Evolutionary conservation across 192 early-diverging fungal genomes (phyloP).

Genomic region (Piromyces finnis): DNA sequence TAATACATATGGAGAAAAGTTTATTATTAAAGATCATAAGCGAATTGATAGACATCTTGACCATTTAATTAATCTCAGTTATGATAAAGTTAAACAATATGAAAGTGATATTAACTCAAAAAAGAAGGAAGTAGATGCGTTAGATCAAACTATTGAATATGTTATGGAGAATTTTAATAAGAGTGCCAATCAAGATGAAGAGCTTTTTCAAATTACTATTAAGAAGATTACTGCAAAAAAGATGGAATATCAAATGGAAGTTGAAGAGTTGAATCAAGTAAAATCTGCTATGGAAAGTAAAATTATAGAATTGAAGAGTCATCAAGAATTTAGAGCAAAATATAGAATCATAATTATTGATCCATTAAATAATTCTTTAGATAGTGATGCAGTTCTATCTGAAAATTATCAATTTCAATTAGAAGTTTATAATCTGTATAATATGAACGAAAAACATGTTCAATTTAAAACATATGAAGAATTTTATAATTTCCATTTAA

Average conservation of each 20-base stretch:
- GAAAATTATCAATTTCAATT: background rate
- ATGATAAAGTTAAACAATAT: background rate
- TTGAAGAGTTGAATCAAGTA: background rate
- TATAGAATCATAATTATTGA: background rate
- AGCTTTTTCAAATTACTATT: background rate
- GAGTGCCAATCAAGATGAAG: background rate
- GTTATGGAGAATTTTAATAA: background rate
- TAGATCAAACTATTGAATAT: background rate
- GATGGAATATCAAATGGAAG: background rate
- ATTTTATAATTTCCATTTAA: background rate
- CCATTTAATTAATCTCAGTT: background rate
- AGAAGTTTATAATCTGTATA: background rate
- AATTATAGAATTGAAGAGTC: background rate
- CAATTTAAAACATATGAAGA: background rate
- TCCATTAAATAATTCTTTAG: background rate
- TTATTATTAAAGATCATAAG: background rate
- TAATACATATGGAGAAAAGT: background rate
- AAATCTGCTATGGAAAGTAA: background rate
- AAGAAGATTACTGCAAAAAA: background rate
- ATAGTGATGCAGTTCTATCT: background rate
- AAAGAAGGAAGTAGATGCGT: background rate
- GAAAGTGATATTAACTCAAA: background rate
- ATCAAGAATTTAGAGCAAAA: background rate
- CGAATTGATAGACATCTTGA: background rate
- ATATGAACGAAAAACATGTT: background rate